phyloP scores from a whole-genome alignment of 352 stramenopile species.

The Thalassiosira exigua region DNA sequence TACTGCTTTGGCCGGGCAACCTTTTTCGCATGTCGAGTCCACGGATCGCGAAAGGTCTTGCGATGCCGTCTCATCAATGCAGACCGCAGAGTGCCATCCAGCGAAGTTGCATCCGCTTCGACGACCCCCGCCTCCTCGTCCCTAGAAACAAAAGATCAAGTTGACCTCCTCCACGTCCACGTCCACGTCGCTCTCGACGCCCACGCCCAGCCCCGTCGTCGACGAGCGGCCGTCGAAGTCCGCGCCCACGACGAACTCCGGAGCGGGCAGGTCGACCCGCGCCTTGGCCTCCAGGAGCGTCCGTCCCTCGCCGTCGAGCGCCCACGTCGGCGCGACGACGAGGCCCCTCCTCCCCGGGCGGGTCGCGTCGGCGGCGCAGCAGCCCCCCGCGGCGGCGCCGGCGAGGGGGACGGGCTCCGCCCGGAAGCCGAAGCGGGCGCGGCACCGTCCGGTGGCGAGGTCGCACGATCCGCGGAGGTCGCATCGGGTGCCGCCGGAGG shows the following conservation, averaged over 20 bases:
- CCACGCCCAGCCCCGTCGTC: conserved; percentile 38
- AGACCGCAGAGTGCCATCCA: too few relatives aligned
- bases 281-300: conserved; percentile 54
- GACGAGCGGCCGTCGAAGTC: conserved; percentile 31
- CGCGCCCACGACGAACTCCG: conserved; percentile 55
- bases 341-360: conserved; percentile 36
- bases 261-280: conserved; percentile 50
- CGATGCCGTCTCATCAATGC: too few relatives aligned
- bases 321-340: conserved; percentile 44
- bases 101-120: too few relatives aligned
- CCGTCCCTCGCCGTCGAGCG: conserved; percentile 43
- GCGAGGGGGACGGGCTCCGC: conserved; percentile 34
- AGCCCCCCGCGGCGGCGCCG: conserved; percentile 22
- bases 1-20: too few relatives aligned
- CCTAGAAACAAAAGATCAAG: too few relatives aligned
- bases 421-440: conserved; percentile 53
- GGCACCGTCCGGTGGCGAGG: conserved; percentile 20
- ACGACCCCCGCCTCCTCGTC: too few relatives aligned
- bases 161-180: conserved; percentile 56
- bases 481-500: conserved; percentile 46
- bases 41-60: too few relatives aligned
- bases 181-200: conserved; percentile 52
- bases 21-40: too few relatives aligned
- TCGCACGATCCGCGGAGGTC: conserved; percentile 54
- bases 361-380: conserved; percentile 23